Percentiles rank a stretch among this genome's conserved stretches.
Conservation (phyloP, 2,329 filamentous ascomycete genomes). For the Neopestalotiopsis clavispora region DNA sequence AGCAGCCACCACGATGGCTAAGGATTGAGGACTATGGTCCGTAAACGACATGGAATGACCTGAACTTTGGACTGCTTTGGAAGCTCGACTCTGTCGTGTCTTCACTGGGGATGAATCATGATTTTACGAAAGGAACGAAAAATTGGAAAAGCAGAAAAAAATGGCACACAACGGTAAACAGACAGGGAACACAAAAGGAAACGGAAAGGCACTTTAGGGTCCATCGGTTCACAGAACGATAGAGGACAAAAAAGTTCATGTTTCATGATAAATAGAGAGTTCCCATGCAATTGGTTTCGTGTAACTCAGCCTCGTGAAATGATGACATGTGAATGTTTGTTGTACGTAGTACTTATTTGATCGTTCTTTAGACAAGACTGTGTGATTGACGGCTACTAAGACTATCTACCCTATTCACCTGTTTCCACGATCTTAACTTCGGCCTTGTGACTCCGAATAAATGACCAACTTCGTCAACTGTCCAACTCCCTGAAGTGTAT, state of each 20-base stretch:
- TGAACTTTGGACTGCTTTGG: not conserved
- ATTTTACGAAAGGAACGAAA: no score
- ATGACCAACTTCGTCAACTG: not conserved
- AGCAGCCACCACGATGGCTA: not conserved
- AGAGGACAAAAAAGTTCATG: not conserved
- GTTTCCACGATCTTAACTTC: not conserved
- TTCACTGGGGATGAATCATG: not conserved
- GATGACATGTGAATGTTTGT: not conserved
- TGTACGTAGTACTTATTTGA: no score
- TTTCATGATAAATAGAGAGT: not conserved
- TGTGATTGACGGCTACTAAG: no score
- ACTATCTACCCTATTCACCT: no score
- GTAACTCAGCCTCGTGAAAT: not conserved
- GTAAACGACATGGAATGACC: not conserved
- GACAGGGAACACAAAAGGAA: no score
- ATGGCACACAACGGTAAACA: no score
- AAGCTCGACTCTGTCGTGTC: not conserved
- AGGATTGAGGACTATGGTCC: not conserved
- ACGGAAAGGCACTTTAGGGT: no score
- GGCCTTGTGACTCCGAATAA: not conserved
- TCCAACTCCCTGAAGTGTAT: not conserved
- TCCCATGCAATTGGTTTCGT: not conserved
- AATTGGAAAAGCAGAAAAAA: no score
- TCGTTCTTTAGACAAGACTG: no score
- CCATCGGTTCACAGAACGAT: not conserved